Conservation (phyloP, 2,329 filamentous ascomycete species). For the Penicillium freii region DNA sequence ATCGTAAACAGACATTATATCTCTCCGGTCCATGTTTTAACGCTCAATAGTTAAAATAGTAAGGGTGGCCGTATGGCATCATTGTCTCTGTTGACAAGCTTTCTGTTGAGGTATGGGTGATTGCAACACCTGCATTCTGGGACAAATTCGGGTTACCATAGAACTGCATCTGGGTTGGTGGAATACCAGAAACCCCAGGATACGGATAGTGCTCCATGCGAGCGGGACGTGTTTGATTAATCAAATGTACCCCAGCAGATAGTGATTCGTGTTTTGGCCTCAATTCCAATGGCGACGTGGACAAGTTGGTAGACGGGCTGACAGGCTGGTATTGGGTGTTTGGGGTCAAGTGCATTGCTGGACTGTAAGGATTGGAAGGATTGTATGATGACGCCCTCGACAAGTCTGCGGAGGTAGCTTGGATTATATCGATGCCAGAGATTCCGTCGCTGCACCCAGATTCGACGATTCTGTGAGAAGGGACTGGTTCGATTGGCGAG, state of each 20-base stretch:
- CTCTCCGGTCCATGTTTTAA: background rate
- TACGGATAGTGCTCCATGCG: slow-evolving; percentile 6
- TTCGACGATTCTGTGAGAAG: slow-evolving; percentile 9
- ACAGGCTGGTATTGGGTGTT: slow-evolving; percentile 9
- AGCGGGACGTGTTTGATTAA: background rate
- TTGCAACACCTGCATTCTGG: slow-evolving; percentile 1
- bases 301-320: background rate
- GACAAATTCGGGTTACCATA: slow-evolving; percentile 7
- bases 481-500: slow-evolving; percentile 15
- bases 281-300: slow-evolving; percentile 15
- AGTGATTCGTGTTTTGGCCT: slow-evolving; percentile 20
- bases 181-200: slow-evolving; percentile 12
- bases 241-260: background rate
- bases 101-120: slow-evolving; percentile 8
- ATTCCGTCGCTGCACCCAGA: slow-evolving; percentile 3
- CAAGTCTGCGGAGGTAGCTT: slow-evolving; percentile 5
- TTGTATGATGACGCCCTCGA: slow-evolving; percentile 3
- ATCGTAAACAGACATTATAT: slow-evolving; percentile 9
- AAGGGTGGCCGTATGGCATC: slow-evolving; percentile 24
- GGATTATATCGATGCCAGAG: slow-evolving; percentile 1
- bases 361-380: slow-evolving; percentile 8
- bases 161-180: slow-evolving; percentile 10
- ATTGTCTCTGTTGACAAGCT: slow-evolving; percentile 16
- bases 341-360: slow-evolving; percentile 8
- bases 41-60: slow-evolving; percentile 29